Percentiles rank a stretch among this genome's conserved stretches.
These are phyloP conservation scores for Lipomyces starkeyi DNA, from an alignment of 805 yeast genomes.

Conservation along the genomic window DNA sequence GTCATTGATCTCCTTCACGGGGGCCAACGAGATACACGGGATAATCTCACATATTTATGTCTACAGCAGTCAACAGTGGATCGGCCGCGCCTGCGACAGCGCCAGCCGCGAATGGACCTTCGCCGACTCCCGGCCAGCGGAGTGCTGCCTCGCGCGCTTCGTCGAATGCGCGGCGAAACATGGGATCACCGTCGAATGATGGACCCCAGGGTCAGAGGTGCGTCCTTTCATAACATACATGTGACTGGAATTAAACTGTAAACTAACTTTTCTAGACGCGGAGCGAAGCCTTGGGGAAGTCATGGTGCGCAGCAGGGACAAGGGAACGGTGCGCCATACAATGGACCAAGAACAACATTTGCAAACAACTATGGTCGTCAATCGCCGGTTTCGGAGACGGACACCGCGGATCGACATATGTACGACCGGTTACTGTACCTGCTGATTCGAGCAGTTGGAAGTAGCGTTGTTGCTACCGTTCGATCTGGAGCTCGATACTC, in stretches of 20 bases:
- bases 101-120: conserved; percentile 17
- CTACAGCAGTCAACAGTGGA: conserved; percentile 19
- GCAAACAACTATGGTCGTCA: conserved; percentile 16
- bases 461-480: conserved; percentile 62
- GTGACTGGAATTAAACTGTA: background rate
- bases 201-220: conserved; percentile 28
- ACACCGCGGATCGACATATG: conserved; percentile 48
- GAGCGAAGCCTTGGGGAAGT: conserved; percentile 21
- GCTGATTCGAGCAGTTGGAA: conserved; percentile 65
- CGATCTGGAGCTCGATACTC: conserved; percentile 63
- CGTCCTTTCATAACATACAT: background rate
- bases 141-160: conserved; percentile 2
- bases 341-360: conserved; percentile 8
- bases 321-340: conserved; percentile 14
- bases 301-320: conserved; percentile 13
- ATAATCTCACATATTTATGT: conserved; percentile 8
- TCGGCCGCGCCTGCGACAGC: conserved; percentile 14
- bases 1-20: background rate
- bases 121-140: conserved; percentile 5
- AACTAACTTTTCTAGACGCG: conserved; percentile 11
- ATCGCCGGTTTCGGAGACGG: conserved; percentile 38
- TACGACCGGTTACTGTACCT: conserved; percentile 63
- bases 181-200: conserved; percentile 28
- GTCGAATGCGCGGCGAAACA: conserved; percentile 19
- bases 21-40: background rate